Conservation (phyloP, 2,329 filamentous ascomycete species). For the Aspergillus sp. region DNA sequence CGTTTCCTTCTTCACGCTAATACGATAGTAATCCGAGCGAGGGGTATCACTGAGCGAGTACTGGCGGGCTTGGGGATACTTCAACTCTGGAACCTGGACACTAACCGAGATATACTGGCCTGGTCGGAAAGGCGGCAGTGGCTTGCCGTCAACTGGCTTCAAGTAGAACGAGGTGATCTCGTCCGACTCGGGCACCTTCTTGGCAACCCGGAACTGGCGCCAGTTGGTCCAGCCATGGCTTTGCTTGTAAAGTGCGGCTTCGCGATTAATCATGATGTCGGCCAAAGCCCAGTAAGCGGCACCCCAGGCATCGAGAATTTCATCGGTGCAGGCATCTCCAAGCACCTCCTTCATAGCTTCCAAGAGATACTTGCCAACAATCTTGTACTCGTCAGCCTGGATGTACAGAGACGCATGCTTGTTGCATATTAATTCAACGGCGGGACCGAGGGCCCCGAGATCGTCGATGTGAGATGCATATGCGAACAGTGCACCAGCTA, state of each 20-base stretch:
- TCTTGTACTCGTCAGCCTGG: constrained; percentile 66
- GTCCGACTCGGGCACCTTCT: constrained; percentile 66
- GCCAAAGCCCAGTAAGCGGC: constrained; percentile 74
- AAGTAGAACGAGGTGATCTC: constrained; percentile 73
- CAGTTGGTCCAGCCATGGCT: constrained; percentile 65
- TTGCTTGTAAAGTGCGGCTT: constrained; percentile 63
- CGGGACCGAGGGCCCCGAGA: constrained; percentile 58
- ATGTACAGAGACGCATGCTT: constrained; percentile 74
- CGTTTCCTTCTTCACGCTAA: constrained; percentile 69
- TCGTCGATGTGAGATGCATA: constrained; percentile 74
- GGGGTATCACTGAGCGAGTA: constrained; percentile 72
- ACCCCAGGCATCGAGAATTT: constrained; percentile 67
- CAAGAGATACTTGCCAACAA: constrained; percentile 70
- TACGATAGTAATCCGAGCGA: constrained; percentile 63
- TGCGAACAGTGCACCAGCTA: constrained; percentile 68
- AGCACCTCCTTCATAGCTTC: constrained; percentile 67
- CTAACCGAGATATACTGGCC: constrained; percentile 73
- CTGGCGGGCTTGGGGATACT: constrained; percentile 68
- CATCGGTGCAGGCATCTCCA: constrained; percentile 65
- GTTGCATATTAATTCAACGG: constrained; percentile 70
- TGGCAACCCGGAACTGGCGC: constrained; percentile 65
- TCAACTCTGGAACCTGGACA: constrained; percentile 59
- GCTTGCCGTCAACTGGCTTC: constrained; percentile 60
- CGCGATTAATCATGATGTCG: constrained; percentile 69
- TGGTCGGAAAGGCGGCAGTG: constrained; percentile 65